Conservation (phyloP, 2,329 filamentous ascomycete species). For the Phialophora chinensis region DNA sequence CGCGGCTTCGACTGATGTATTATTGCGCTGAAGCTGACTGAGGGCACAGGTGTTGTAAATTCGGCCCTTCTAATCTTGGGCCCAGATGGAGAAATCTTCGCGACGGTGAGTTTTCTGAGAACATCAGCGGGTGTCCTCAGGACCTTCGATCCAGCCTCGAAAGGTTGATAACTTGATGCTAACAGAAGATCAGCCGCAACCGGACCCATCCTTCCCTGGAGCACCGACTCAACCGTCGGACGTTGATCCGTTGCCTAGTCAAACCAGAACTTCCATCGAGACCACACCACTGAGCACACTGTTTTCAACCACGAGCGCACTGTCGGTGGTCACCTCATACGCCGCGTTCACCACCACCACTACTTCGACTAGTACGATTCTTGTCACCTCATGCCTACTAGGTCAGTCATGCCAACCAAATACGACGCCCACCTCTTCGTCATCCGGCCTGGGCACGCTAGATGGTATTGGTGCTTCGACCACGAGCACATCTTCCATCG, state of each 20-base stretch:
- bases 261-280: conserved; percentile 12
- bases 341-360: conserved; percentile 18
- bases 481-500: conserved; percentile 6
- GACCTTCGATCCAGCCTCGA: not conserved
- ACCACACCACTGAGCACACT: conserved; percentile 10
- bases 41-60: conserved; percentile 27
- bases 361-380: conserved; percentile 20
- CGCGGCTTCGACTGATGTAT: not conserved
- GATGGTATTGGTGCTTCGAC: conserved; percentile 10
- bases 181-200: conserved; percentile 9
- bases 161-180: not conserved
- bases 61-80: conserved; percentile 34
- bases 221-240: conserved; percentile 29
- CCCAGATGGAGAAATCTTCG: conserved; percentile 29
- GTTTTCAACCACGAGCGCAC: not conserved
- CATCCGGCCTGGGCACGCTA: not conserved
- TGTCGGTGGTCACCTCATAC: conserved; percentile 3
- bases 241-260: conserved; percentile 25
- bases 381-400: conserved; percentile 24
- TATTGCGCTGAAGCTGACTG: conserved; percentile 7
- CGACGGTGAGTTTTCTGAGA: conserved; percentile 17
- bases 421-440: conserved; percentile 2
- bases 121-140: not conserved
- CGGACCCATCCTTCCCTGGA: conserved; percentile 30
- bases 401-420: conserved; percentile 12